Evolutionary conservation across 1,139 yeast genomes (phyloP).

Genomic region (Magnusiomyces tetraspermus): DNA sequence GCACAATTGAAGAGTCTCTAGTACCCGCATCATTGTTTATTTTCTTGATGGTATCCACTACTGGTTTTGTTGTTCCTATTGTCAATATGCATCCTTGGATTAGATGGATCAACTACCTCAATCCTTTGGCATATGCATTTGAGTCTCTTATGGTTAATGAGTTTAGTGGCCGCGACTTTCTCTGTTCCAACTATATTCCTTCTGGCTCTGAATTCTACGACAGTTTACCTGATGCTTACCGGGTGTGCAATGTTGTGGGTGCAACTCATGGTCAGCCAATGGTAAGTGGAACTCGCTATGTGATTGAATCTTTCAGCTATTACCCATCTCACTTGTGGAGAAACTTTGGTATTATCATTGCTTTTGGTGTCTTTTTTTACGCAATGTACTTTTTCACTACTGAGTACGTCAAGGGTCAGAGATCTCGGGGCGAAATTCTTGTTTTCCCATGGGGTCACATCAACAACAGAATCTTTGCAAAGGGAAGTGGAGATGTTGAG

Average conservation of each 20-base stretch:
- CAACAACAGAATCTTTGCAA: conserved; percentile 29
- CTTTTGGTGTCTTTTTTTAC: conserved; percentile 47
- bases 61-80: conserved; percentile 70
- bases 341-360: conserved; percentile 63
- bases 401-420: conserved; percentile 62
- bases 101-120: conserved; percentile 65
- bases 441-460: conserved; percentile 47
- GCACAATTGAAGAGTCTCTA: conserved; percentile 57
- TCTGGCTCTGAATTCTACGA: conserved; percentile 38
- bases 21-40: conserved; percentile 60
- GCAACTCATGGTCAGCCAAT: conserved; percentile 45
- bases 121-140: conserved; percentile 62
- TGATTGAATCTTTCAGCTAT: conserved; percentile 42
- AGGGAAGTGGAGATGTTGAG: conserved; percentile 18
- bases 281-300: conserved; percentile 53
- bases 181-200: conserved; percentile 44
- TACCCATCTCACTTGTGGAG: conserved; percentile 65
- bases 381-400: conserved; percentile 46
- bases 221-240: conserved; percentile 33
- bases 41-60: conserved; percentile 53
- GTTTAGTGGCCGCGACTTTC: conserved; percentile 39
- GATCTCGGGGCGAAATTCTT: conserved; percentile 75
- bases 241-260: conserved; percentile 58
- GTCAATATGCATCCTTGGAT: conserved; percentile 68
- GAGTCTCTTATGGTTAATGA: conserved; percentile 62